Percentiles rank a stretch among this genome's conserved stretches.
Evolutionary conservation across 306 rosid genomes (phyloP).

Genomic region (cucumber (Cucumis sativus)): Cucumber_9930_V3 NC_026656.2:13012501-13013000

Average conservation of each 20-base stretch:
- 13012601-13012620: too few relatives aligned
- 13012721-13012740: background rate
- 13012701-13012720: conserved; percentile 2
- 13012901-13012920: conserved; percentile 20
- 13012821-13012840: conserved; percentile 12
- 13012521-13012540: background rate
- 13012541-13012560: too few relatives aligned
- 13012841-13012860: conserved; percentile 7
- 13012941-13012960: conserved; percentile 92
- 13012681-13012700: background rate
- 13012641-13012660: too few relatives aligned
- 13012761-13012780: background rate
- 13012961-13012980: conserved; percentile 71
- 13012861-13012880: conserved; percentile 12
- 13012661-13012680: too few relatives aligned
- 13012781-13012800: background rate
- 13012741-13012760: background rate
- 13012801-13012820: background rate
- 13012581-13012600: too few relatives aligned
- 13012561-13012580: too few relatives aligned
- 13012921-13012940: conserved; percentile 14
- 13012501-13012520: too few relatives aligned
- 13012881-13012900: conserved; percentile 12
- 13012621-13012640: too few relatives aligned
- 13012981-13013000: conserved; percentile 94